Evolutionary conservation across 2,329 filamentous ascomycete genomes (phyloP).

Genomic region (Aspergillus sp.): DNA sequence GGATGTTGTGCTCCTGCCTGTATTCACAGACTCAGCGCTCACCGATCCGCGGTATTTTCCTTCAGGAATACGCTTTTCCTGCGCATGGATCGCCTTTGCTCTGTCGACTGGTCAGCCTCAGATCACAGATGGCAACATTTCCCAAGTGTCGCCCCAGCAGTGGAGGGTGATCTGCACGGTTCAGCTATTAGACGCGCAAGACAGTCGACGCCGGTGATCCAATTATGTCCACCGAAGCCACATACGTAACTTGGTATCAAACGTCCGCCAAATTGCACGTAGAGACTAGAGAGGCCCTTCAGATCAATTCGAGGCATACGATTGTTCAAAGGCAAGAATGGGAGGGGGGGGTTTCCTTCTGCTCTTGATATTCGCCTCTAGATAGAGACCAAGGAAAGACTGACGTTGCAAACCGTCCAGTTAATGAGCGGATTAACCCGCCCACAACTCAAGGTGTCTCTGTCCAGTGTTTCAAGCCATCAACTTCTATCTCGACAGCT

Average conservation of each 20-base stretch:
- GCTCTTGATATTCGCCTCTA: no score
- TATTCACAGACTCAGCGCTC: neutral
- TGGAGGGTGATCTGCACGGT: conserved; percentile 6
- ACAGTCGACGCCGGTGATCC: neutral
- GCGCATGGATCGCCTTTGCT: neutral
- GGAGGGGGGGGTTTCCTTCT: neutral
- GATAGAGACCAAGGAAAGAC: no score
- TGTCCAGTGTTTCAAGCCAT: neutral
- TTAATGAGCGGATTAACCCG: no score
- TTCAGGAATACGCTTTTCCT: neutral
- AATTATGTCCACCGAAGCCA: neutral
- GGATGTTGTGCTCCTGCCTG: neutral
- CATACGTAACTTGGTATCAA: conserved; percentile 4
- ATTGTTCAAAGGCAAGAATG: neutral
- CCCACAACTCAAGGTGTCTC: no score
- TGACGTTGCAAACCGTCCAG: no score
- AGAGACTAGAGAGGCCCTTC: no score
- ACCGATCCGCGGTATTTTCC: neutral
- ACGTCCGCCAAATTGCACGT: neutral
- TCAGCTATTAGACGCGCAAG: conserved; percentile 8
- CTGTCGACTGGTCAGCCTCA: neutral
- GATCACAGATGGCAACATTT: neutral
- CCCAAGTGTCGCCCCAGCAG: neutral
- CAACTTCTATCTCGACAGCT: neutral
- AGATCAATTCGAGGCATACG: neutral